Conservation (phyloP, 1,284 basidiomycete species). For the Thecaphora thlaspeos region DNA sequence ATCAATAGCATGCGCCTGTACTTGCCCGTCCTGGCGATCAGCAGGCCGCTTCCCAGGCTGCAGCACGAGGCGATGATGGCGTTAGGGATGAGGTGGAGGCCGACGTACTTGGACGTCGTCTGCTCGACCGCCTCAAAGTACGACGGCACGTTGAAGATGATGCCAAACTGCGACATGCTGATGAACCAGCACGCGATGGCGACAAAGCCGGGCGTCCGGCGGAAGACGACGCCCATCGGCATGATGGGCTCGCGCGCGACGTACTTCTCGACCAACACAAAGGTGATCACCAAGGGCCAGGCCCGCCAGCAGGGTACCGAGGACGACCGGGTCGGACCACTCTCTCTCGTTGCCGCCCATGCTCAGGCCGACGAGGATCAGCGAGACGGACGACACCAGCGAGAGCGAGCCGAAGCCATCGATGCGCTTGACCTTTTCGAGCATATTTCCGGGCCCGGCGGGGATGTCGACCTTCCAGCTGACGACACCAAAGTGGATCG, state of each 20-base stretch:
- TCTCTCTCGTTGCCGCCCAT: conserved; percentile 53
- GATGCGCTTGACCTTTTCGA: conserved; percentile 59
- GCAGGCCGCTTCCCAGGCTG: conserved; percentile 57
- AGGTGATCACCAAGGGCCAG: conserved; percentile 61
- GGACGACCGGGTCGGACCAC: conserved; percentile 47
- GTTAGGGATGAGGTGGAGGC: conserved; percentile 58
- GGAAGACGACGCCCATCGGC: conserved; percentile 58
- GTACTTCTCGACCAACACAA: conserved; percentile 62
- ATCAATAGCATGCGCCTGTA: conserved; percentile 57
- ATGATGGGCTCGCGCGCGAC: conserved; percentile 59
- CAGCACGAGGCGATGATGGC: conserved; percentile 58
- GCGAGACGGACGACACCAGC: conserved; percentile 56
- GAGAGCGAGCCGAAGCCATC: conserved; percentile 58
- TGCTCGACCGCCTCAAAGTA: conserved; percentile 59
- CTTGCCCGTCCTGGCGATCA: conserved; percentile 58
- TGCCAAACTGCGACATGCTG: conserved; percentile 58
- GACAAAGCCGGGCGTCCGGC: conserved; percentile 58
- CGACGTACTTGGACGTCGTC: conserved; percentile 54
- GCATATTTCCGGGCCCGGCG: conserved; percentile 56
- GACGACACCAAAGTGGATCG: conserved; percentile 57
- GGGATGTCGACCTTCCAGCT: conserved; percentile 59
- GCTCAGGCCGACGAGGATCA: conserved; percentile 57
- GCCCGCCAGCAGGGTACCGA: conserved; percentile 43
- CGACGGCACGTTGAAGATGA: conserved; percentile 57
- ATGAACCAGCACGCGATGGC: conserved; percentile 59